Percentiles rank a stretch among this genome's conserved stretches.
phyloP scores from a whole-genome alignment of 352 stramenopile species.

The Pythium insidiosum region DNA sequence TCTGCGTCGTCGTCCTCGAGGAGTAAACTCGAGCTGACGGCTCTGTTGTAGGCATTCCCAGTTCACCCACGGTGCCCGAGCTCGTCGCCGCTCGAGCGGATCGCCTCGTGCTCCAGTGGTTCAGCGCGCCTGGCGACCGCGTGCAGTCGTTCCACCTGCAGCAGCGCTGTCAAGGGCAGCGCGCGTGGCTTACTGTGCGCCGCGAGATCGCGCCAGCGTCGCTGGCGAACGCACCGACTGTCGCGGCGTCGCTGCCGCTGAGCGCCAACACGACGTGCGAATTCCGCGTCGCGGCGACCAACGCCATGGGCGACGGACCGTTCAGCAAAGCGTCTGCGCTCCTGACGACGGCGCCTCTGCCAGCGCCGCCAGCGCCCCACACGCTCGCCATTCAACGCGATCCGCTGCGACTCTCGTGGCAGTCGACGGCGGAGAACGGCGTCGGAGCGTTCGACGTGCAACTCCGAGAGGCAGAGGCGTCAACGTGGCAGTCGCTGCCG shows the following conservation, averaged over 20 bases:
- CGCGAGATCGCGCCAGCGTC: constrained; percentile 18
- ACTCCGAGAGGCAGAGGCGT: constrained; percentile 22
- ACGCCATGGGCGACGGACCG: constrained; percentile 39
- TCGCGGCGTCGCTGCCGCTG: constrained; percentile 18
- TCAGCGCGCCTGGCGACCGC: constrained; percentile 3
- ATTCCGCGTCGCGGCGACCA: constrained; percentile 45
- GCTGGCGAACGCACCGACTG: constrained; percentile 21
- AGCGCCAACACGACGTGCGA: constrained; percentile 32
- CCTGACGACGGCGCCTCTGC: constrained; percentile 22
- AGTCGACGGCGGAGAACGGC: constrained; percentile 17
- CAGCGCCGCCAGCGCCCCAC: constrained; percentile 15
- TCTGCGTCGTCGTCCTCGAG: constrained; percentile 26
- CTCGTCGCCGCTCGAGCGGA: constrained; percentile 23
- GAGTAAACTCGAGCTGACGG: too few species aligned
- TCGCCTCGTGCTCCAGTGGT: constrained; percentile 39
- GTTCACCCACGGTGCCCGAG: too few species aligned
- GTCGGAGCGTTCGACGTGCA: constrained; percentile 39
- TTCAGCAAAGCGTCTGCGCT: constrained; percentile 31
- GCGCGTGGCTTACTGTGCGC: constrained; percentile 34
- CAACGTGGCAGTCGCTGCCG: constrained; percentile 27
- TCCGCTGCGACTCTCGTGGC: constrained; percentile 29
- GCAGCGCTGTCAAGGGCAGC: constrained; percentile 36
- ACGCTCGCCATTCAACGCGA: constrained; percentile 14
- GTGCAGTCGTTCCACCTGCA: constrained; percentile 32
- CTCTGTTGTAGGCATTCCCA: too few species aligned